Evolutionary conservation across 495 filamentous ascomycete genomes (phyloP).

Genomic region (Penicillium antarcticum): DNA sequence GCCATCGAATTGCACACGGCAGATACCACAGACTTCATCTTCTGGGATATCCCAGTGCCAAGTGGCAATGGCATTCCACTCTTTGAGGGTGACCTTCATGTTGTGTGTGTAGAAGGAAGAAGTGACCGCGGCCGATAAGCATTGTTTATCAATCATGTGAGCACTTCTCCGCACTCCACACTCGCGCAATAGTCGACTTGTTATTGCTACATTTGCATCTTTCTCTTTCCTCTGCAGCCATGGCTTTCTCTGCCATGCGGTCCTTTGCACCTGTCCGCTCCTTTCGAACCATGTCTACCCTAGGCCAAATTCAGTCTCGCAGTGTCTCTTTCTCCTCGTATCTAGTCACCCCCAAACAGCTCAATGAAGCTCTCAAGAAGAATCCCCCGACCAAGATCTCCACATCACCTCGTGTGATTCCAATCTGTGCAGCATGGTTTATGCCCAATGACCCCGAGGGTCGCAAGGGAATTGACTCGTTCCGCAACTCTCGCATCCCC

Average conservation of each 20-base stretch:
- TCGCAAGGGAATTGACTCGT: conserved; percentile 73
- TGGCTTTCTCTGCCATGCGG: conserved; percentile 39
- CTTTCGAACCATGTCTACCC: conserved; percentile 34
- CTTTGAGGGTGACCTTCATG: conserved; percentile 93
- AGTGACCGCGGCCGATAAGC: conserved; percentile 14
- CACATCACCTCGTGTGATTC: conserved; percentile 74
- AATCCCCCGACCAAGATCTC: conserved; percentile 71
- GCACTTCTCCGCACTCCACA: conserved; percentile 19
- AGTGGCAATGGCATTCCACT: conserved; percentile 90
- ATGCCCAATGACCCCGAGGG: conserved; percentile 80
- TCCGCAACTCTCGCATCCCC: conserved; percentile 74
- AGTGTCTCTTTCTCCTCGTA: conserved; percentile 67
- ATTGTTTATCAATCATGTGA: conserved; percentile 31
- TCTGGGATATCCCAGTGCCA: conserved; percentile 98
- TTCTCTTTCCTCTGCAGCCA: conserved; percentile 15
- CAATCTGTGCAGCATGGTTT: conserved; percentile 93
- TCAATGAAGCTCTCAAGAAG: conserved; percentile 72
- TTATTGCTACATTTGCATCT: conserved; percentile 1
- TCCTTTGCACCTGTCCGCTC: conserved; percentile 25
- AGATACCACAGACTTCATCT: conserved; percentile 98
- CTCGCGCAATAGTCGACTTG: conserved; percentile 5
- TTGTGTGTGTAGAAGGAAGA: conserved; percentile 6
- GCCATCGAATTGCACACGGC: conserved; percentile 94
- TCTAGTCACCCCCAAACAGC: conserved; percentile 79
- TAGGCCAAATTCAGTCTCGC: conserved; percentile 26